phyloP scores from a whole-genome alignment of 352 stramenopile genomes.

The Phytophthora fragariaefolia region DNA sequence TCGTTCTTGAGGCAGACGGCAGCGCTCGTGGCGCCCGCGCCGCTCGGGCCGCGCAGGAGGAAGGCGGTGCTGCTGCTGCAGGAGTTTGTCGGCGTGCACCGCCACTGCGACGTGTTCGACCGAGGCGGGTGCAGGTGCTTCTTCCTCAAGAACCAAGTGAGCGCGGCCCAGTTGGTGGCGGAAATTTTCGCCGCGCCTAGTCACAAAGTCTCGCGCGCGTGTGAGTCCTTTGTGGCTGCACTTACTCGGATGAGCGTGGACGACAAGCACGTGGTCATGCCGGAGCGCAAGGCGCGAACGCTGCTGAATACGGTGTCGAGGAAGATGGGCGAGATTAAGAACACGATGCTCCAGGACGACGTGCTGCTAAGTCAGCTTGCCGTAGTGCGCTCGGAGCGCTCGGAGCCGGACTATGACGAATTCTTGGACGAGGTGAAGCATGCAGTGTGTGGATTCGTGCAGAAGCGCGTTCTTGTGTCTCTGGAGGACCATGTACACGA shows the following conservation, averaged over 20 bases:
- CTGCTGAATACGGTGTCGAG: conserved; percentile 54
- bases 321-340: conserved; percentile 64
- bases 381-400: conserved; percentile 36
- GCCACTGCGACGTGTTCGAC: conserved; percentile 53
- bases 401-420: conserved; percentile 60
- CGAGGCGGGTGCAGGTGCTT: conserved; percentile 48
- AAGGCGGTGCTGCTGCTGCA: conserved; percentile 61
- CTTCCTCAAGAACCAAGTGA: conserved; percentile 47
- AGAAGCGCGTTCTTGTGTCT: conserved; percentile 57
- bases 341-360: conserved; percentile 53
- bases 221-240: conserved; percentile 43
- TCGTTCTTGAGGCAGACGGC: conserved; percentile 73
- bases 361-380: conserved; percentile 46
- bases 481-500: conserved; percentile 74
- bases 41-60: conserved; percentile 58
- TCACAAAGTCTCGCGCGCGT: conserved; percentile 44
- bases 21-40: conserved; percentile 59
- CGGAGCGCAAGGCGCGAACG: conserved; percentile 49
- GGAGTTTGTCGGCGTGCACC: conserved; percentile 61
- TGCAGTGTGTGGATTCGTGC: conserved; percentile 55
- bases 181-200: conserved; percentile 47
- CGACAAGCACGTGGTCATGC: conserved; percentile 46
- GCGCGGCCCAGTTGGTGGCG: conserved; percentile 48
- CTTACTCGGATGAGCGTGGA: conserved; percentile 50
- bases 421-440: conserved; percentile 69